Percentiles rank a stretch among this genome's conserved stretches.
These are phyloP conservation scores for Chimonanthus praecox DNA, from an alignment of 164 flowering plant genomes.

Conservation along the genomic window DNA sequence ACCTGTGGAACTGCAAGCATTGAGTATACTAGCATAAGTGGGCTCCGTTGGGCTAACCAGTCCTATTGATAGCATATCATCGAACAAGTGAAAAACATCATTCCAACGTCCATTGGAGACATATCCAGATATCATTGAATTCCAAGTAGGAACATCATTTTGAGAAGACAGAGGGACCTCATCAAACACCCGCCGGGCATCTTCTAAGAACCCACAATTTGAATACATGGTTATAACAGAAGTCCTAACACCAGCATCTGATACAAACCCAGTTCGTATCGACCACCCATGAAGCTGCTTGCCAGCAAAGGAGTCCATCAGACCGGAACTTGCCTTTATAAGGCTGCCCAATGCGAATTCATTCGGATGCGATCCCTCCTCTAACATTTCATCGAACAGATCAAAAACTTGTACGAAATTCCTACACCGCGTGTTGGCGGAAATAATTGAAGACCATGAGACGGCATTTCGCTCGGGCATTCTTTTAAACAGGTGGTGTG, in stretches of 20 bases:
- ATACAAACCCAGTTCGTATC: slow-evolving; percentile 18
- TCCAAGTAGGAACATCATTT: slow-evolving; percentile 20
- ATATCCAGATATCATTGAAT: slow-evolving; percentile 24
- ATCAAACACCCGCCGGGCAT: slow-evolving; percentile 24
- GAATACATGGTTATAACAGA: slow-evolving; percentile 28
- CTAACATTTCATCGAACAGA: slow-evolving; percentile 17
- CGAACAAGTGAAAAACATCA: slow-evolving; percentile 18
- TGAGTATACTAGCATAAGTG: slow-evolving; percentile 25
- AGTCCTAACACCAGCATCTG: slow-evolving; percentile 11
- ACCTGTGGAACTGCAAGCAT: slow-evolving; percentile 22
- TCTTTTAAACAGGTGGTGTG: slow-evolving; percentile 18
- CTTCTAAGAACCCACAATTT: slow-evolving; percentile 17
- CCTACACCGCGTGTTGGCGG: slow-evolving; percentile 13
- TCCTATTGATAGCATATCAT: slow-evolving; percentile 19
- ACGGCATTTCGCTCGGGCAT: slow-evolving; percentile 15
- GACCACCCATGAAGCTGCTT: slow-evolving; percentile 30
- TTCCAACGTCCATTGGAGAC: slow-evolving; percentile 15
- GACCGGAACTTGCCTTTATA: slow-evolving; percentile 18
- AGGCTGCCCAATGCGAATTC: slow-evolving; percentile 20
- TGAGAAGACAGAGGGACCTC: slow-evolving; percentile 6
- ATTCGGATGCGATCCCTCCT: slow-evolving; percentile 16
- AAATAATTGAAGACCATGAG: slow-evolving; percentile 19
- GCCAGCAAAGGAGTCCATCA: slow-evolving; percentile 14
- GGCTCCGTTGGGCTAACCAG: slow-evolving; percentile 14
- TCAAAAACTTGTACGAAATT: slow-evolving; percentile 7